Evolutionary conservation across 164 flowering plant species (phyloP).

Genomic region (Hamamelis virginiana): DNA sequence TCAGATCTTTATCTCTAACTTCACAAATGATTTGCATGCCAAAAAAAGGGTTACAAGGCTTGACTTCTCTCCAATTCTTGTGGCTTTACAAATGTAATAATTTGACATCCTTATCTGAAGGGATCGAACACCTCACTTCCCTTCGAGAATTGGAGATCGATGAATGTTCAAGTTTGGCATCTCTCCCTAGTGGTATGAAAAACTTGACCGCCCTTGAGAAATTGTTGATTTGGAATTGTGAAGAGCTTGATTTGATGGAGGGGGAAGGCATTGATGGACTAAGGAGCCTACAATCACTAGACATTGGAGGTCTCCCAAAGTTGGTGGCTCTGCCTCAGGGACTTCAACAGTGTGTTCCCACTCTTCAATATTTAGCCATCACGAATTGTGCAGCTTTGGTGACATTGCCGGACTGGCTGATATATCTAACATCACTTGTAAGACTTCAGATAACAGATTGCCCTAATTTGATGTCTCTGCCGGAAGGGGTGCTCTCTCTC

Average conservation of each 20-base stretch:
- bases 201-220: neutral
- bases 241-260: neutral
- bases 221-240: neutral
- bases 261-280: neutral
- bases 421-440: constrained; percentile 11
- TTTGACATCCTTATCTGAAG: too few species aligned
- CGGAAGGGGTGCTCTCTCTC: too few species aligned
- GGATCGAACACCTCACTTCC: neutral
- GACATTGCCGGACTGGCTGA: constrained; percentile 25
- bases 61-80: neutral
- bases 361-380: neutral
- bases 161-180: neutral
- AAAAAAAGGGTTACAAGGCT: neutral
- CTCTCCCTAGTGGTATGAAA: neutral
- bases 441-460: constrained; percentile 16
- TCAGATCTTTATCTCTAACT: too few species aligned
- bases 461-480: constrained; percentile 11
- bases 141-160: neutral
- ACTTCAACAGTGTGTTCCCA: neutral
- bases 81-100: neutral
- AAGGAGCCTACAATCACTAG: neutral
- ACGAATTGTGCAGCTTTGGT: neutral
- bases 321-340: neutral
- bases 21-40: neutral
- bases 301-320: neutral